Base-by-base conservation (phyloP, 1,284 basidiomycete species). In the Amylostereum chailletii region DNA sequence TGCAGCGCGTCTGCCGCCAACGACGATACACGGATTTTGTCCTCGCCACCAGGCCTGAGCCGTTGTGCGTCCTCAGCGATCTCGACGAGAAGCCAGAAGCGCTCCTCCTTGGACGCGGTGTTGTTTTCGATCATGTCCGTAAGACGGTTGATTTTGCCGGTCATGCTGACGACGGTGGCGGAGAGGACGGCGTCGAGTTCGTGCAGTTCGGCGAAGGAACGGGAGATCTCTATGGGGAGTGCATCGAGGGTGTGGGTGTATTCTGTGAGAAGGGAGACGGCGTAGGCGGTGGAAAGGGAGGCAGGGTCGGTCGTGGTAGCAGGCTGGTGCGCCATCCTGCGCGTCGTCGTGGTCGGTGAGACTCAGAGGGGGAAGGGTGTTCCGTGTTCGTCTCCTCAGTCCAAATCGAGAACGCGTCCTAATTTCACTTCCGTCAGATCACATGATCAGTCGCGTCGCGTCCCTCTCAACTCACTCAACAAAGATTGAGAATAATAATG, bases 161-260 rank as follows among this genome's bases (percentile, higher is more conserved):
- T 91, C 60, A 95, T 86, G 60, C 79, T 75, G 56, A 82, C 65
- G 65, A 94, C 86, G 48, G 90, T 90, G 33, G 89, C 83, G 48
- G 90, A 93, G 45, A 99, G 79, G 42, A 99, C 96, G 46, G 96
- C 95, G 66, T 98, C 96, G 63, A 99, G 86, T 71, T 99, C 95
- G 58, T 94, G 90, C 46, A 99, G 80, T 74, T 99, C 95, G 29
- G 87, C 90, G 66, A 97, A 91, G 65, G 86, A 87, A 64, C 93
- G 83, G 8, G 95, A 97, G 64, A 98, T 83, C 68, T 97, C 94
- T 55, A 90, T 77, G 45, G 95, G 95, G 50, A 99, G 81, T 30
- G 94, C 81, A 69, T 97, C 94, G 65, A 99, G 86, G 31, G 89
- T 87, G 67, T 98, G 93, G 38, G 86, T 84, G 68, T 93, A 87